Conservation (phyloP, 2,329 filamentous ascomycete genomes). For the Diaporthe citriasiana region DNA sequence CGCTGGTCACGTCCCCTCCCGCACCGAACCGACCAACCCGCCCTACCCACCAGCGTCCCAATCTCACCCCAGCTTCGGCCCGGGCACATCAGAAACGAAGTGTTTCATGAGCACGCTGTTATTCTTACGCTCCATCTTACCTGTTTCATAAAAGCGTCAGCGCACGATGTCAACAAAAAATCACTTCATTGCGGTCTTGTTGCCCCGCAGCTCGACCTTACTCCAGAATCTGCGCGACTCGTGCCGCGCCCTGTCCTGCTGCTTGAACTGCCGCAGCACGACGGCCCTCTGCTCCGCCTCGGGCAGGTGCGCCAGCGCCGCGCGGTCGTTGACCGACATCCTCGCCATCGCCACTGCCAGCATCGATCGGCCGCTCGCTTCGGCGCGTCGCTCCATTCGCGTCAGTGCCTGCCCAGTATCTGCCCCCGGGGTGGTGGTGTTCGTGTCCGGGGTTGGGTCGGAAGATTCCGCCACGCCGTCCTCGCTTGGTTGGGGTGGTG, state of each 20-base stretch:
- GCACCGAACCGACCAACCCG: too few relatives aligned
- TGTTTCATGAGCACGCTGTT: constrained; percentile 46
- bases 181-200: constrained; percentile 9
- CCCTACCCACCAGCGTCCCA: neutral
- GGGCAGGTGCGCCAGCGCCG: constrained; percentile 49
- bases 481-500: neutral
- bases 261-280: constrained; percentile 48
- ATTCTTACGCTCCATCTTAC: constrained; percentile 39
- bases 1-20: too few relatives aligned
- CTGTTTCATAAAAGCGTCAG: constrained; percentile 5
- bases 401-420: constrained; percentile 6
- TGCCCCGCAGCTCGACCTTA: constrained; percentile 43
- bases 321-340: constrained; percentile 48
- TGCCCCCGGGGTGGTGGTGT: neutral
- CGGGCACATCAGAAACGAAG: constrained; percentile 45
- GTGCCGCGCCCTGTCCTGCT: constrained; percentile 47
- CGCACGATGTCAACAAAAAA: neutral
- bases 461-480: neutral
- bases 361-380: neutral
- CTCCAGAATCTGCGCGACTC: constrained; percentile 43
- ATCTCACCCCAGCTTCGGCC: constrained; percentile 28
- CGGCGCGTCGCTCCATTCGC: constrained; percentile 27
- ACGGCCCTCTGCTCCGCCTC: constrained; percentile 49
- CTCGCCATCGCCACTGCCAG: constrained; percentile 17
- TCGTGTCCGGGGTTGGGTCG: neutral